Evolutionary conservation across 139 green algal species (phyloP).

Genomic region (Volvox reticuliferus): DNA sequence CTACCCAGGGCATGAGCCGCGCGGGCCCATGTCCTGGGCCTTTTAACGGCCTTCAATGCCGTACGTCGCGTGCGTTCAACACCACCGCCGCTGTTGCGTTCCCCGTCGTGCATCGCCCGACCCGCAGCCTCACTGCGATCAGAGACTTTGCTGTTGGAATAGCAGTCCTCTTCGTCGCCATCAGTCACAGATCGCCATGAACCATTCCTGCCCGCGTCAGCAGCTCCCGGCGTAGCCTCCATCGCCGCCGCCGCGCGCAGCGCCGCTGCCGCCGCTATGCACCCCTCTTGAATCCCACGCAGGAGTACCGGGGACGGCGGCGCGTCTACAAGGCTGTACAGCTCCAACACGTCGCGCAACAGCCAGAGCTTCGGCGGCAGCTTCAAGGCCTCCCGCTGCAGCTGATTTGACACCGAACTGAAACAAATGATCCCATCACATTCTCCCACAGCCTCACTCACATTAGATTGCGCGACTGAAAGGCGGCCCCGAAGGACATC

Average conservation of each 20-base stretch:
- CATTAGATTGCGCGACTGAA: no score
- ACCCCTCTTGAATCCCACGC: background rate
- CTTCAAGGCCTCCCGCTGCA: background rate
- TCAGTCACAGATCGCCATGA: no score
- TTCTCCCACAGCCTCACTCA: no score
- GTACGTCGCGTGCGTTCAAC: no score
- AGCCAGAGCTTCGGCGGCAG: conserved; percentile 22
- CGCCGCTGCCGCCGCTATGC: background rate
- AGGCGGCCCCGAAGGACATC: background rate
- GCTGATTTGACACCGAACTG: background rate
- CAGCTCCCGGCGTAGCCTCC: background rate
- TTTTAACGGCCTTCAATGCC: background rate
- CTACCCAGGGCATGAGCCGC: background rate
- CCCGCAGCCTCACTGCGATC: no score
- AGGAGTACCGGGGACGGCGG: background rate
- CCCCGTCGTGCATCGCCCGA: no score
- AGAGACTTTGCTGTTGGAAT: no score
- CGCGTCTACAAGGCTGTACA: background rate
- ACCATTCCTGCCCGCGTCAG: no score
- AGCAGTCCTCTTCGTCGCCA: no score
- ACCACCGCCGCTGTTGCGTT: no score
- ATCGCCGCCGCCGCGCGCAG: conserved; percentile 1
- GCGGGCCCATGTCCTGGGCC: background rate
- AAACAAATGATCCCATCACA: no score
- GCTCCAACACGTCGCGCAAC: conserved; percentile 26